phyloP scores from a whole-genome alignment of 2,329 filamentous ascomycete species.

The Pseudocercospora pini-densiflorae region DNA sequence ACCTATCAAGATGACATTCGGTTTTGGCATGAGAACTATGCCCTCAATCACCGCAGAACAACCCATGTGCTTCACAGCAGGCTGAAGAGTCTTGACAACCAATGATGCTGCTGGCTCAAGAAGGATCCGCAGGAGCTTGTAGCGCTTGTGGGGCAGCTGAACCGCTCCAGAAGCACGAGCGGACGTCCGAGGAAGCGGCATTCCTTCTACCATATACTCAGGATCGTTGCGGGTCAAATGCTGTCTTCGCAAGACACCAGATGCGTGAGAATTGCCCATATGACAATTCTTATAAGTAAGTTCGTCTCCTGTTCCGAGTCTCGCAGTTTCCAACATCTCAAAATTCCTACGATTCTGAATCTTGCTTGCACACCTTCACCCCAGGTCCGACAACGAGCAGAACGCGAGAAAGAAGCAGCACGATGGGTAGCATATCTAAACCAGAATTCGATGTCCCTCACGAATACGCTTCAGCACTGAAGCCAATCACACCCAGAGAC shows the following conservation, averaged over 20 bases:
- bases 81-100: not conserved
- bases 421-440: not conserved
- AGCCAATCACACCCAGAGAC: slow-evolving; percentile 4
- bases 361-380: not conserved
- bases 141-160: not conserved
- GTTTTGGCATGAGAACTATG: not conserved
- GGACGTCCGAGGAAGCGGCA: not conserved
- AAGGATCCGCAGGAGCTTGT: not conserved
- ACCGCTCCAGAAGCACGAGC: not conserved
- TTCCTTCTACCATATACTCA: not conserved
- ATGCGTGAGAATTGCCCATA: not conserved
- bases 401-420: not conserved
- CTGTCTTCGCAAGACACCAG: not conserved
- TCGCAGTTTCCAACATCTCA: not conserved
- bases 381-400: not conserved
- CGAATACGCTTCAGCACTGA: slow-evolving; percentile 5
- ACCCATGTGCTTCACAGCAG: not conserved
- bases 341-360: not conserved
- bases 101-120: not conserved
- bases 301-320: not conserved
- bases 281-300: not conserved
- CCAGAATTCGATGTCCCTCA: slow-evolving; percentile 6
- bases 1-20: no score
- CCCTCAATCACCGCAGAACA: not conserved
- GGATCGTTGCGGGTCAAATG: not conserved